phyloP scores from a whole-genome alignment of 495 filamentous ascomycete species.

The Xylaria nigripes region DNA sequence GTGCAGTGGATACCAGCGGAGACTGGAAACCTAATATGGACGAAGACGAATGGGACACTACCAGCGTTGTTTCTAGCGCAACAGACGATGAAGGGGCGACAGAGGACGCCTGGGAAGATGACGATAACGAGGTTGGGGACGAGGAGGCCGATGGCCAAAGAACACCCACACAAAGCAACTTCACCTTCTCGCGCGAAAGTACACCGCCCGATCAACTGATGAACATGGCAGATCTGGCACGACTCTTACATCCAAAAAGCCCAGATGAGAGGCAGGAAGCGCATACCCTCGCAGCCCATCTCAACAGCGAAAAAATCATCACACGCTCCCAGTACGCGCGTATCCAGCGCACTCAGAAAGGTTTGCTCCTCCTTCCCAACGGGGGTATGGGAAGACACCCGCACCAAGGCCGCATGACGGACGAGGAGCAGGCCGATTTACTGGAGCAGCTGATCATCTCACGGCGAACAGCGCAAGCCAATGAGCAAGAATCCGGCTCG shows the following conservation, averaged over 20 bases:
- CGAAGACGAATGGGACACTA: slow-evolving; percentile 51
- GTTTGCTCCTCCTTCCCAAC: slow-evolving; percentile 53
- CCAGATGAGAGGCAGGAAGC: slow-evolving; percentile 74
- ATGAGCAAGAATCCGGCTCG: background rate
- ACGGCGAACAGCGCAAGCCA: slow-evolving; percentile 31
- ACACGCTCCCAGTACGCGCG: slow-evolving; percentile 72
- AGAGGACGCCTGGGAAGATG: slow-evolving; percentile 29
- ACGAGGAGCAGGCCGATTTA: slow-evolving; percentile 68
- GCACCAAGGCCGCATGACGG: slow-evolving; percentile 31
- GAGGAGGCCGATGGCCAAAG: slow-evolving; percentile 50
- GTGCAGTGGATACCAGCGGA: slow-evolving; percentile 65
- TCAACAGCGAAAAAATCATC: slow-evolving; percentile 58
- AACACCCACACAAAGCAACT: slow-evolving; percentile 58
- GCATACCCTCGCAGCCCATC: slow-evolving; percentile 69
- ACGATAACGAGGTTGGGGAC: slow-evolving; percentile 26
- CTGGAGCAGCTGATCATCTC: slow-evolving; percentile 77
- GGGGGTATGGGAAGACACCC: slow-evolving; percentile 28
- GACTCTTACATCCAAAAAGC: slow-evolving; percentile 74
- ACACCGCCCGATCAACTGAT: slow-evolving; percentile 58
- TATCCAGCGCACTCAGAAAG: slow-evolving; percentile 54
- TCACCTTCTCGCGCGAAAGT: slow-evolving; percentile 42
- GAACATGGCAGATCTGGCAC: slow-evolving; percentile 61
- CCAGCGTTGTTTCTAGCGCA: slow-evolving; percentile 19
- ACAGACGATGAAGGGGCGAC: slow-evolving; percentile 31
- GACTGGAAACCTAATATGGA: slow-evolving; percentile 46